Conservation (phyloP, 2,329 filamentous ascomycete genomes). For the Sclerotinia nivalis region DNA sequence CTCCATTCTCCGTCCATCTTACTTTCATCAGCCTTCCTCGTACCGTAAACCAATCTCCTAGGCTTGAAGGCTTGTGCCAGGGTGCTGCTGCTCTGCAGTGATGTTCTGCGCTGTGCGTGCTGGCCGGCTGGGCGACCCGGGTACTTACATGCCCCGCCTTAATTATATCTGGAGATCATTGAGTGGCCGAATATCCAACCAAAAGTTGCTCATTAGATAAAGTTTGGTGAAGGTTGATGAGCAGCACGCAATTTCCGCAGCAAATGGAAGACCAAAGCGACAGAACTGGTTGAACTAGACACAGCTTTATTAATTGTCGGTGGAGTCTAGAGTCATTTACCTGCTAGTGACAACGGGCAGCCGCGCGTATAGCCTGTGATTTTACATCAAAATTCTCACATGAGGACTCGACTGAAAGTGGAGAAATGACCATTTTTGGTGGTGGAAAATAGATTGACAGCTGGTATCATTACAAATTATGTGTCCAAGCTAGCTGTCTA, state of each 20-base stretch:
- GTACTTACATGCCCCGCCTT: conserved; percentile 7
- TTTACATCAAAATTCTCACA: neutral
- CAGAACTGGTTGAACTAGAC: neutral
- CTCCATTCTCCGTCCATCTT: neutral
- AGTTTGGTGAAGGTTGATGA: neutral
- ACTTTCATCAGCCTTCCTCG: neutral
- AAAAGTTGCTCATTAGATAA: neutral
- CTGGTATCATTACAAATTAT: neutral
- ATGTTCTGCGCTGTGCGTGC: neutral
- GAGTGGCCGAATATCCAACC: neutral
- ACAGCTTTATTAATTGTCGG: neutral
- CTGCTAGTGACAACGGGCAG: neutral
- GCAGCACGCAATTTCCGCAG: neutral
- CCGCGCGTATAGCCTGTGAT: neutral
- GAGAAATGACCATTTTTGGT: no score
- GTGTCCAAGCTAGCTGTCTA: no score
- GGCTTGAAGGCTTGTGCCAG: neutral
- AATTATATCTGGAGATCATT: neutral
- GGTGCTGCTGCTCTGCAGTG: neutral
- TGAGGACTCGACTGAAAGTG: no score
- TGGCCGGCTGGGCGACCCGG: neutral
- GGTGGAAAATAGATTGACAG: neutral
- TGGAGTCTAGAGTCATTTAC: neutral
- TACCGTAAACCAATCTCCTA: neutral
- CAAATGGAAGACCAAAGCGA: neutral